phyloP scores from a whole-genome alignment of 2,329 filamentous ascomycete genomes.

The Cercospora sp. region DNA sequence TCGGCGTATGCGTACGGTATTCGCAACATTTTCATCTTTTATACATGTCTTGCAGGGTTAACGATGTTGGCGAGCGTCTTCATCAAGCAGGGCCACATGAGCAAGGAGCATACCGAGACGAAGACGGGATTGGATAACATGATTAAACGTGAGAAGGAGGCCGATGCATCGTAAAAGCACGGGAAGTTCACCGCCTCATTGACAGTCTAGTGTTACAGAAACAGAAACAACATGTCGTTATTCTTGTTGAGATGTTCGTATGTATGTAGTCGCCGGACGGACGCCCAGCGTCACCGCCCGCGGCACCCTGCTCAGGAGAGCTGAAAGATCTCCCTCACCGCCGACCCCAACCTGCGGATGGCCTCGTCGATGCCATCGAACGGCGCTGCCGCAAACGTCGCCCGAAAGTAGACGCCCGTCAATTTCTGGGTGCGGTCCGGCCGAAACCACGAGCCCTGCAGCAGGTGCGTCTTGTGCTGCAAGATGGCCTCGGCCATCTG shows the following conservation, averaged over 20 bases:
- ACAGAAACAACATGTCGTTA: no score
- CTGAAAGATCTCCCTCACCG: not conserved
- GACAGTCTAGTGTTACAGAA: no score
- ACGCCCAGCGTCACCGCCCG: no score
- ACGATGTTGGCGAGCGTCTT: not conserved
- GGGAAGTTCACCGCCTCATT: no score
- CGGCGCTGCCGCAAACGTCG: not conserved
- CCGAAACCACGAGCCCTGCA: not conserved
- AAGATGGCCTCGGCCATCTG: not conserved
- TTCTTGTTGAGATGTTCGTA: no score
- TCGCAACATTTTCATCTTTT: constrained; percentile 53
- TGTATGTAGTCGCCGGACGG: no score
- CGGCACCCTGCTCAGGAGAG: no score
- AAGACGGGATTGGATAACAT: constrained; percentile 2
- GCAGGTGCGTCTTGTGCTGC: not conserved
- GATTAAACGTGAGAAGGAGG: not conserved
- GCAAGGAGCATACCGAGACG: not conserved
- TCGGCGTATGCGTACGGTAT: constrained; percentile 53
- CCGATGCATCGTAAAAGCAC: not conserved
- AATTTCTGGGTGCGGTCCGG: not conserved
- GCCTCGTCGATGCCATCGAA: not conserved
- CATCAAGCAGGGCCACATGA: constrained; percentile 4
- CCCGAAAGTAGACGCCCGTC: not conserved
- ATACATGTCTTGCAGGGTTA: constrained; percentile 20
- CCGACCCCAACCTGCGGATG: not conserved